These are phyloP conservation scores for Penstemon davidsonii DNA, from an alignment of 257 asterid genomes.

Conservation along the genomic window DNA sequence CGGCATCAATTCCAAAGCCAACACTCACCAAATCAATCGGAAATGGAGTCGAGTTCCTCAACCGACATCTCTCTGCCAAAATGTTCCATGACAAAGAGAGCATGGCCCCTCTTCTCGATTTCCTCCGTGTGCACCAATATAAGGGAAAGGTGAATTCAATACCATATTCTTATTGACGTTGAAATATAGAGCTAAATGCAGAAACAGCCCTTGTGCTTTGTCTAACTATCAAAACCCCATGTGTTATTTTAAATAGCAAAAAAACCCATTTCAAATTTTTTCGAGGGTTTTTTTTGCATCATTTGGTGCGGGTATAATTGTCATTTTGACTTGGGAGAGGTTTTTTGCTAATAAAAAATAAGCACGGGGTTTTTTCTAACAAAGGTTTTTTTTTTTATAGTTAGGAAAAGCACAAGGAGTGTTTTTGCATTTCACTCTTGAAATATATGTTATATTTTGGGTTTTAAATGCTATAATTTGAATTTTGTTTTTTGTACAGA, in stretches of 20 bases:
- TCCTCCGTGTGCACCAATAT: conserved; percentile 72
- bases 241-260: background rate
- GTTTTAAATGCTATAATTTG: background rate
- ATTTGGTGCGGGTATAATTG: too few relatives aligned
- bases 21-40: conserved; percentile 95
- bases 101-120: conserved; percentile 91
- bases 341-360: too few relatives aligned
- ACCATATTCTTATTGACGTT: background rate
- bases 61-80: conserved; percentile 93
- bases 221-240: too few relatives aligned
- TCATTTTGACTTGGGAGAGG: too few relatives aligned
- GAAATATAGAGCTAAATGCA: too few relatives aligned
- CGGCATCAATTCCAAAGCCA: conserved; percentile 84
- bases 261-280: too few relatives aligned
- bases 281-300: too few relatives aligned
- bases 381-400: too few relatives aligned
- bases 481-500: conserved; percentile 41
- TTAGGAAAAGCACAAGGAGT: too few relatives aligned
- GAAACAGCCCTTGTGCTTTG: too few relatives aligned
- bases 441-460: background rate
- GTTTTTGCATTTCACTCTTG: too few relatives aligned
- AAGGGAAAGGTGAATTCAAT: conserved; percentile 63
- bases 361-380: too few relatives aligned
- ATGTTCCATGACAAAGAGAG: conserved; percentile 95
- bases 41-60: conserved; percentile 95